phyloP scores from a whole-genome alignment of 2,329 filamentous ascomycete genomes.

The Zymoseptoria tritici region DNA sequence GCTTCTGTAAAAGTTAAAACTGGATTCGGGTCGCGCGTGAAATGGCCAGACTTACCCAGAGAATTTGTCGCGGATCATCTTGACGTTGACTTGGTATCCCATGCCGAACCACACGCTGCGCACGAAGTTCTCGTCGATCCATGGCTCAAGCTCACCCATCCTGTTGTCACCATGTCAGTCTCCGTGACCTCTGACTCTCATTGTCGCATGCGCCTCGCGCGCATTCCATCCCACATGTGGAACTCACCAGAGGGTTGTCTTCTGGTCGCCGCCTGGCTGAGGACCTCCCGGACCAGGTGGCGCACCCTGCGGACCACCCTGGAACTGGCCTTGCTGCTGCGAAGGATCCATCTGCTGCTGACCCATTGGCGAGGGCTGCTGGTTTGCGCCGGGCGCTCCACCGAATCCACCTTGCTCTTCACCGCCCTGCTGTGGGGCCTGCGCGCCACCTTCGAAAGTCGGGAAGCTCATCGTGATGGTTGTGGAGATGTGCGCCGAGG shows the following conservation, averaged over 20 bases:
- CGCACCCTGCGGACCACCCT: conserved; percentile 40
- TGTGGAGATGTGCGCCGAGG: conserved; percentile 1
- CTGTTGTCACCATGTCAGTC: conserved; percentile 43
- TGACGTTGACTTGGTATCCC: conserved; percentile 92
- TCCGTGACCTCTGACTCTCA: conserved; percentile 3
- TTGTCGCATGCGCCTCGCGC: neutral
- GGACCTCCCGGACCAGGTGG: conserved; percentile 32
- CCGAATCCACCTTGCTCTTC: conserved; percentile 35
- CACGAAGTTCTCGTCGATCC: conserved; percentile 99
- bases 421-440: conserved; percentile 45
- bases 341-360: conserved; percentile 52
- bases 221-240: neutral
- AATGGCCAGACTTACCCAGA: conserved; percentile 62
- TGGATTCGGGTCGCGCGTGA: neutral
- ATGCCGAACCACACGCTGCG: conserved; percentile 91
- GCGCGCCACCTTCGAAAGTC: conserved; percentile 54
- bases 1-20: conserved; percentile 40
- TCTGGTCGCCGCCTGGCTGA: conserved; percentile 37
- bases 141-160: conserved; percentile 98
- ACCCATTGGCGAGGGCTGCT: conserved; percentile 48
- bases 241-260: conserved; percentile 48
- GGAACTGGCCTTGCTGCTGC: conserved; percentile 32
- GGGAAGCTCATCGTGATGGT: conserved; percentile 55
- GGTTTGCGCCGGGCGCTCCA: conserved; percentile 43
- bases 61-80: conserved; percentile 99